A percentile compares a stretch with the other conserved stretches of the same genome.
These are phyloP conservation scores for Wallacemonas sp. DNA, from an alignment of 208 protist genomes.

Conservation along the genomic window DNA sequence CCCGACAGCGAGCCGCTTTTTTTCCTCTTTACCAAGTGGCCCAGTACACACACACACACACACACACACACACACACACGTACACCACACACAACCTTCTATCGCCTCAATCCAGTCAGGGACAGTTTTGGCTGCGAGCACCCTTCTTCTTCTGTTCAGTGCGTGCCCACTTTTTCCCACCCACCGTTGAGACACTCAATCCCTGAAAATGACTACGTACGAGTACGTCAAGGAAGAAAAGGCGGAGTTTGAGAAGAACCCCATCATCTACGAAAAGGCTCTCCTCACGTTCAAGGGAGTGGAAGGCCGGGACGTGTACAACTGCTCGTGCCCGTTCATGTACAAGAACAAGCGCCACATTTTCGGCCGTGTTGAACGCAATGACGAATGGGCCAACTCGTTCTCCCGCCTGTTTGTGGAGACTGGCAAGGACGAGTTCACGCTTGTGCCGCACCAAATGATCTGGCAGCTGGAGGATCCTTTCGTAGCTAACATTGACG, in stretches of 20 bases:
- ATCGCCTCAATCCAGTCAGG: too few relatives aligned
- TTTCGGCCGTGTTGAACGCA: conserved; percentile 34
- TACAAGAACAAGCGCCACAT: conserved; percentile 38
- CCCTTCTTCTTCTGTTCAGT: too few relatives aligned
- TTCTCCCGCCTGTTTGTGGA: conserved; percentile 38
- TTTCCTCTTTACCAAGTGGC: neutral
- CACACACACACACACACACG: neutral
- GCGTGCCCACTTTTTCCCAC: neutral
- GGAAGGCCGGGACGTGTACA: conserved; percentile 44
- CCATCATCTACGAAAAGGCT: conserved; percentile 33
- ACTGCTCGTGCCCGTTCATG: conserved; percentile 35
- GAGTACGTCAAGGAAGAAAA: conserved; percentile 44
- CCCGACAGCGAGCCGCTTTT: neutral
- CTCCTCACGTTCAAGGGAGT: conserved; percentile 43
- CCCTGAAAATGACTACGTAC: conserved; percentile 7
- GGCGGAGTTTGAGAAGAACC: conserved; percentile 40
- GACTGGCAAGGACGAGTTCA: conserved; percentile 45
- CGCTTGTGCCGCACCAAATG: conserved; percentile 23
- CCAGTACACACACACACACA: neutral
- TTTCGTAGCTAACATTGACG: conserved; percentile 43
- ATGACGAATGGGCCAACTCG: conserved; percentile 35
- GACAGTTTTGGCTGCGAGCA: too few relatives aligned
- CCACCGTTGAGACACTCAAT: neutral
- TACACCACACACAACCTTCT: too few relatives aligned
- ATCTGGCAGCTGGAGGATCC: conserved; percentile 55